These are phyloP conservation scores for Epicoccum sorghinum DNA, from an alignment of 2,329 filamentous ascomycete genomes.

Conservation along the genomic window DNA sequence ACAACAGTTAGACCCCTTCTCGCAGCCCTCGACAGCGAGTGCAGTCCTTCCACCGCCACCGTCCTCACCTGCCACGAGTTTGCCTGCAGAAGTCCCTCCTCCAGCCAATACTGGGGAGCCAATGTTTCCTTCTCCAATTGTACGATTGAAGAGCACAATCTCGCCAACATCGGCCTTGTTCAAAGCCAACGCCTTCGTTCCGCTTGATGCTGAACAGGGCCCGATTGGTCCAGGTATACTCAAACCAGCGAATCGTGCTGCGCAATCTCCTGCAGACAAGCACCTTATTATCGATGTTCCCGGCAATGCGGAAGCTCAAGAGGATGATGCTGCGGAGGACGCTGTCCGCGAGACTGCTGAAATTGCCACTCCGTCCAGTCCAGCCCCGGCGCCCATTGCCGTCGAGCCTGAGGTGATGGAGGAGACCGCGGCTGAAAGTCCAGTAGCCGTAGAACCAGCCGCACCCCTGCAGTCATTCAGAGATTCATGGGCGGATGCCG, in stretches of 20 bases:
- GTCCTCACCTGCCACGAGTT: conserved; percentile 20
- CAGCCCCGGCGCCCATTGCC: not conserved
- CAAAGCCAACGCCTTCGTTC: conserved; percentile 36
- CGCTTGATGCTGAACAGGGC: conserved; percentile 29
- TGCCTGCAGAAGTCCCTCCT: conserved; percentile 10
- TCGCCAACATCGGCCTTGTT: conserved; percentile 45
- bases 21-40: conserved; percentile 15
- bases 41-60: conserved; percentile 16
- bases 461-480: conserved; percentile 7
- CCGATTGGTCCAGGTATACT: conserved; percentile 40
- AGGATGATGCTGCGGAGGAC: not conserved
- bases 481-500: conserved; percentile 24
- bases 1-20: conserved; percentile 18
- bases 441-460: not conserved
- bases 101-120: conserved; percentile 23
- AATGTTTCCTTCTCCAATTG: conserved; percentile 37
- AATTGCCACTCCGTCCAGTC: conserved; percentile 9
- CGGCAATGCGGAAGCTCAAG: not conserved
- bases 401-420: not conserved
- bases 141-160: conserved; percentile 39
- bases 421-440: not conserved
- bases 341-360: not conserved
- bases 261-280: conserved; percentile 17
- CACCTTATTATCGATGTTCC: not conserved
- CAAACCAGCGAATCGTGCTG: conserved; percentile 29